A percentile compares a stretch with the other conserved stretches of the same genome.
Conservation (phyloP, 768 basidiomycete genomes). For the Boletus bicolor region DNA sequence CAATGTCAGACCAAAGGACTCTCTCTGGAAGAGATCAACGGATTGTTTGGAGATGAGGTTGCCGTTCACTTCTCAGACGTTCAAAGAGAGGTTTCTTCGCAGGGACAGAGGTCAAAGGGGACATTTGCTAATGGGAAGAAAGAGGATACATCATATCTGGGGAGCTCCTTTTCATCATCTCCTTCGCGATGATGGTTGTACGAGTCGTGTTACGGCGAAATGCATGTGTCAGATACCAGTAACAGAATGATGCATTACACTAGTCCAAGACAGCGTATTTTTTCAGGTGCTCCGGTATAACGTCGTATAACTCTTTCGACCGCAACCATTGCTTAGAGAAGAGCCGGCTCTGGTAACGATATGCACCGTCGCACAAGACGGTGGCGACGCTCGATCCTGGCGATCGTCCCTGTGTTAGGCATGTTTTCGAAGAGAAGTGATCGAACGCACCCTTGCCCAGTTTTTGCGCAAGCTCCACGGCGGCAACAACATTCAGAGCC, state of each 20-base stretch:
- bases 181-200: background rate
- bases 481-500: constrained; percentile 93
- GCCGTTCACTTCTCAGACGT: background rate
- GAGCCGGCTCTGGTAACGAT: constrained; percentile 92
- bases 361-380: constrained; percentile 92
- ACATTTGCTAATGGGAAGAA: background rate
- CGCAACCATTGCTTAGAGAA: constrained; percentile 94
- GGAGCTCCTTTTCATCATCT: background rate
- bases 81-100: background rate
- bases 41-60: background rate
- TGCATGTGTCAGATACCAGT: background rate
- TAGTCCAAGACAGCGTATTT: constrained; percentile 89
- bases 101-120: background rate
- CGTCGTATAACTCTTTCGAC: constrained; percentile 69
- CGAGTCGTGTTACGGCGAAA: background rate
- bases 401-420: background rate
- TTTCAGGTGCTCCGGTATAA: constrained; percentile 79
- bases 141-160: background rate
- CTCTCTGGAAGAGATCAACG: background rate
- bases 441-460: constrained; percentile 68
- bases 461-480: constrained; percentile 79
- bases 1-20: background rate
- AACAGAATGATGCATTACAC: background rate
- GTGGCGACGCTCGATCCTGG: constrained; percentile 83
- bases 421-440: background rate